Conservation (phyloP, 306 rosid species). For the Bauhinia variegata region DNA sequence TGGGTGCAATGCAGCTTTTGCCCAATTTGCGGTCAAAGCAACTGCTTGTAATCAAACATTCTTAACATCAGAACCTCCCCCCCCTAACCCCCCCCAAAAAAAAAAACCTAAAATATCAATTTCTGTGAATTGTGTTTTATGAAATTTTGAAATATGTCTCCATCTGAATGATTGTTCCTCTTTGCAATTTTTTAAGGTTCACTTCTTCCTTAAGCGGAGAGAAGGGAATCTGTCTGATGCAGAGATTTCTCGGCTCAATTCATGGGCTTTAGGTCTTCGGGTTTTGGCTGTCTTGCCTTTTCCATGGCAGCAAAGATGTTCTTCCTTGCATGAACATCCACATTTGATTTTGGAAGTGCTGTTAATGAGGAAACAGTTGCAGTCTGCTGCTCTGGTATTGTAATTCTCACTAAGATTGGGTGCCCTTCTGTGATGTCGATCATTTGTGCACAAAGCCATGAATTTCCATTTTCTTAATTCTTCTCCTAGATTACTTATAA, state of each 20-base stretch:
- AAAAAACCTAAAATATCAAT: too few species aligned
- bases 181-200: slow-evolving; percentile 67
- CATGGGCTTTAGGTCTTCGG: slow-evolving; percentile 99
- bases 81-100: too few species aligned
- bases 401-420: slow-evolving; percentile 33
- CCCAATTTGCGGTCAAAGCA: slow-evolving; percentile 97
- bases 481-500: slow-evolving; percentile 27
- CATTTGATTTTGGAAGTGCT: slow-evolving; percentile 90
- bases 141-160: slow-evolving; percentile 34
- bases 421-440: slow-evolving; percentile 7
- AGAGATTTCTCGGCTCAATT: slow-evolving; percentile 92
- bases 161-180: slow-evolving; percentile 34
- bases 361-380: slow-evolving; percentile 94
- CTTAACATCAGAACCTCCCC: slow-evolving; percentile 11
- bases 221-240: slow-evolving; percentile 87
- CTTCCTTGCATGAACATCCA: slow-evolving; percentile 95
- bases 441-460: slow-evolving; percentile 8
- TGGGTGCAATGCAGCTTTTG: slow-evolving; percentile 98
- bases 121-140: slow-evolving; percentile 1
- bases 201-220: slow-evolving; percentile 94
- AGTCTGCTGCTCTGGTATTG: slow-evolving; percentile 86
- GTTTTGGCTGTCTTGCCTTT: slow-evolving; percentile 89
- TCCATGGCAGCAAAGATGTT: slow-evolving; percentile 99
- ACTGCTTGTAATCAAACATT: slow-evolving; percentile 76
- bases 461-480: slow-evolving; percentile 17